Evolutionary conservation across 139 green algal species (phyloP).

Genomic region (Chlorella sorokiniana): DNA sequence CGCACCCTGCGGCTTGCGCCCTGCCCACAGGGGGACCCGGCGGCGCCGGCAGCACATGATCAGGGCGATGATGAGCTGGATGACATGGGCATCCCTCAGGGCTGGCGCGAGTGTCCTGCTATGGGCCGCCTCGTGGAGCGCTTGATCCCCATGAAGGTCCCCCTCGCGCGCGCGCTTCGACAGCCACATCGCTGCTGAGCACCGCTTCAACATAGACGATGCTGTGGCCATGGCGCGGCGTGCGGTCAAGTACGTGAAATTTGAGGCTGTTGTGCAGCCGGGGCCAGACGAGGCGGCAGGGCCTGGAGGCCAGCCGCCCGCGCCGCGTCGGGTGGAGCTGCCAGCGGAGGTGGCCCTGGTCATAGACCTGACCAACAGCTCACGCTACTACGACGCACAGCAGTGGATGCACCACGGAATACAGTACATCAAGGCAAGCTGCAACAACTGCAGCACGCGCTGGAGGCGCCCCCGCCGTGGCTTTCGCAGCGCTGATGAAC

Average conservation of each 20-base stretch:
- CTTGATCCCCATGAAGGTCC: conserved; percentile 51
- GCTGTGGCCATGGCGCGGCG: background rate
- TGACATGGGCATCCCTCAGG: conserved; percentile 28
- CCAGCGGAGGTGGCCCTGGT: conserved; percentile 72
- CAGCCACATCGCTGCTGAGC: background rate
- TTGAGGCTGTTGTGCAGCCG: background rate
- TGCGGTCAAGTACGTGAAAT: background rate
- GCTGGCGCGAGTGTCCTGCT: conserved; percentile 38
- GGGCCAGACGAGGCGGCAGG: background rate
- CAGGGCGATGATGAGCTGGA: conserved; percentile 44
- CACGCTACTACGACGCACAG: conserved; percentile 86
- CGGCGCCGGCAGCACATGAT: background rate
- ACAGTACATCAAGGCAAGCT: conserved; percentile 58
- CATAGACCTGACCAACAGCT: conserved; percentile 93
- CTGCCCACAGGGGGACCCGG: background rate
- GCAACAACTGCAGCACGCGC: background rate
- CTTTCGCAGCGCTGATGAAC: background rate
- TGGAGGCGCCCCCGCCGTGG: background rate
- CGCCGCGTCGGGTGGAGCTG: background rate
- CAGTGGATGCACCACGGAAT: conserved; percentile 50
- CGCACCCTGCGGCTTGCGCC: background rate
- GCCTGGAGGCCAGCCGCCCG: background rate
- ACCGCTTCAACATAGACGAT: conserved; percentile 35
- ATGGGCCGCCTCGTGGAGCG: conserved; percentile 34
- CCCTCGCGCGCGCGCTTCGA: conserved; percentile 40